Evolutionary conservation across 2,329 filamentous ascomycete genomes (phyloP).

Genomic region (Mycogone perniciosa): DNA sequence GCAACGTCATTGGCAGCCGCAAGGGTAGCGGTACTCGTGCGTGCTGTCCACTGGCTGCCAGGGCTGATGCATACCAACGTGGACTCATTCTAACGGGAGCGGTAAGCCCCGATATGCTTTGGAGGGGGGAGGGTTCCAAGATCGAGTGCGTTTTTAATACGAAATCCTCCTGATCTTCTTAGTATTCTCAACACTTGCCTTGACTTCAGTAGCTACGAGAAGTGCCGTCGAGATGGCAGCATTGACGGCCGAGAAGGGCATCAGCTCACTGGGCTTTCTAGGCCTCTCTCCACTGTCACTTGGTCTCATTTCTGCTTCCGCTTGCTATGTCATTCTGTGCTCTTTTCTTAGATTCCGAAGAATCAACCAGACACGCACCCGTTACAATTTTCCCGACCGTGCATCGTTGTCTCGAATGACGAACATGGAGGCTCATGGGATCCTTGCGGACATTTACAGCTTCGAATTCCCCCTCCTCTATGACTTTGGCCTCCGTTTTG

Average conservation of each 20-base stretch:
- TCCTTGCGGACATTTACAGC: slow-evolving; percentile 29
- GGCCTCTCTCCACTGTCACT: slow-evolving; percentile 9
- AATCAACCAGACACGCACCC: slow-evolving; percentile 24
- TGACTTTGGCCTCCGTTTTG: slow-evolving; percentile 31
- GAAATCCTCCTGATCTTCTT: too few species aligned
- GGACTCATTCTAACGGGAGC: too few species aligned
- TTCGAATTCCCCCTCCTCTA: slow-evolving; percentile 35
- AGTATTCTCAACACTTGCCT: too few species aligned
- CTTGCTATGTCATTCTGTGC: slow-evolving; percentile 30
- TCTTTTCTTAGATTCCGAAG: slow-evolving; percentile 31
- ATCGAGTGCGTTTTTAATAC: too few species aligned
- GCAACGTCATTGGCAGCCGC: too few species aligned
- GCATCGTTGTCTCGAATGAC: slow-evolving; percentile 35
- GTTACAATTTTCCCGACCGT: slow-evolving; percentile 29
- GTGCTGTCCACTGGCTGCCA: too few species aligned
- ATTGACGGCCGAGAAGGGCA: neutral
- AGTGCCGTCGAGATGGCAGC: neutral
- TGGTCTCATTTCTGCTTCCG: slow-evolving; percentile 16
- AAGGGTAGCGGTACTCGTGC: too few species aligned
- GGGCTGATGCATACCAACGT: too few species aligned
- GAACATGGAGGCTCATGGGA: slow-evolving; percentile 38
- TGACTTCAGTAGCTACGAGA: too few species aligned
- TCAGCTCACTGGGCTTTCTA: neutral
- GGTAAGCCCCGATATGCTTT: too few species aligned
- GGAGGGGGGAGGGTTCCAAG: too few species aligned